Percentiles rank a stretch among this genome's conserved stretches.
Conservation (phyloP, 305 asterid genomes). For the Stenogyne calaminthoides region DNA sequence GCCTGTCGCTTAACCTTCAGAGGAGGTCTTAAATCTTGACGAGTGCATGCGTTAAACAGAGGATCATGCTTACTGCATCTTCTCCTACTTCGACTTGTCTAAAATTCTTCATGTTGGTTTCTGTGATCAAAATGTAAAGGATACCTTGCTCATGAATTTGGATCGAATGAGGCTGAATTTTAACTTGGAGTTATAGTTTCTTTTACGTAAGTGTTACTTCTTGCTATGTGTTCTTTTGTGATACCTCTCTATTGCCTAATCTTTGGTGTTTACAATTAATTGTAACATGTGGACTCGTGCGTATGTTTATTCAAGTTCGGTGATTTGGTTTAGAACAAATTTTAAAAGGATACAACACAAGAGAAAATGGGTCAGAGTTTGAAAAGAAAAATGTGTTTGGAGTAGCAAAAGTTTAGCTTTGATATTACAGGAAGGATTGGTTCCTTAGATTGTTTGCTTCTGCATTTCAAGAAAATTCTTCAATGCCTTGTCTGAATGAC, state of each 20-base stretch:
- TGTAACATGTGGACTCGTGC: not conserved
- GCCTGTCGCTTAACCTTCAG: slow-evolving; percentile 22
- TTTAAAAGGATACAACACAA: not conserved
- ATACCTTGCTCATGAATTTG: slow-evolving; percentile 12
- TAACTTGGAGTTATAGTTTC: not conserved
- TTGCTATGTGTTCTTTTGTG: slow-evolving; percentile 4
- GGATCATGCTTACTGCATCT: slow-evolving; percentile 6
- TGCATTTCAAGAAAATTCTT: not conserved
- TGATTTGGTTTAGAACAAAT: not conserved
- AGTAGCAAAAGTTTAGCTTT: not conserved
- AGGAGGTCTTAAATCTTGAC: slow-evolving; percentile 20
- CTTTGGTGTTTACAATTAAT: not conserved
- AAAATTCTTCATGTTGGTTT: too few relatives aligned
- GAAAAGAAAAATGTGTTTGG: not conserved
- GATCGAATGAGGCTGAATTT: slow-evolving; percentile 13
- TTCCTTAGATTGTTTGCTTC: not conserved
- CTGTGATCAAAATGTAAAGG: slow-evolving; percentile 28
- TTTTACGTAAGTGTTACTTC: slow-evolving; percentile 9
- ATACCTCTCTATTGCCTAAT: not conserved
- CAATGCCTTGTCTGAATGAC: not conserved
- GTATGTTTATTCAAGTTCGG: not conserved
- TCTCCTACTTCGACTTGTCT: slow-evolving; percentile 15
- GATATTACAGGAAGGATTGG: not conserved
- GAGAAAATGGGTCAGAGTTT: not conserved
- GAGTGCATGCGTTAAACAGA: not conserved